A percentile compares a stretch with the other conserved stretches of the same genome.
phyloP scores from a whole-genome alignment of 2,329 filamentous ascomycete species.

The Bipolaris zeicola region DNA sequence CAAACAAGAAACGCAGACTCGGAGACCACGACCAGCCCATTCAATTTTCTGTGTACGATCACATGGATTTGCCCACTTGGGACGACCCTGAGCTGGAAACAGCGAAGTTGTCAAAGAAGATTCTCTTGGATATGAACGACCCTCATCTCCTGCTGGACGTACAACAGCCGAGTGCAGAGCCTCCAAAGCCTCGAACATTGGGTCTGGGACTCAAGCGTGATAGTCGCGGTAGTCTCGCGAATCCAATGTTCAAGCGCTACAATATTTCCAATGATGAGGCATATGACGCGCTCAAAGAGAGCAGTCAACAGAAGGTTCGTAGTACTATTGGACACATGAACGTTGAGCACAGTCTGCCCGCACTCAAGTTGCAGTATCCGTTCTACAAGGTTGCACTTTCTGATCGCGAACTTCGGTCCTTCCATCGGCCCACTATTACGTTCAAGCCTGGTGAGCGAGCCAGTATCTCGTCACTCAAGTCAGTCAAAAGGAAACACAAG shows the following conservation, averaged over 20 bases:
- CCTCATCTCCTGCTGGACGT: slow-evolving; percentile 84
- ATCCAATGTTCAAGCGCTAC: slow-evolving; percentile 79
- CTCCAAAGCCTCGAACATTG: slow-evolving; percentile 61
- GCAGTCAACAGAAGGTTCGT: slow-evolving; percentile 93
- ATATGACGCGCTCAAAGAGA: slow-evolving; percentile 94
- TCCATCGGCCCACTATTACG: slow-evolving; percentile 79
- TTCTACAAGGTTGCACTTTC: slow-evolving; percentile 90
- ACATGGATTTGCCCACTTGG: slow-evolving; percentile 63
- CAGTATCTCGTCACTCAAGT: slow-evolving; percentile 71
- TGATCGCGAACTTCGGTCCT: slow-evolving; percentile 74
- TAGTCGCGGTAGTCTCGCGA: slow-evolving; percentile 71
- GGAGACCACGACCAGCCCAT: slow-evolving; percentile 36
- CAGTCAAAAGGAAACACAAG: slow-evolving; percentile 76
- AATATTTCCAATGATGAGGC: slow-evolving; percentile 96
- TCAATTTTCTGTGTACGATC: slow-evolving; percentile 45
- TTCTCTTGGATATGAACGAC: slow-evolving; percentile 86
- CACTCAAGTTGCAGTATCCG: slow-evolving; percentile 88
- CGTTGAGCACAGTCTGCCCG: slow-evolving; percentile 94
- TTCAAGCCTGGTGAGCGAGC: slow-evolving; percentile 74
- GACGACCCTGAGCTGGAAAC: slow-evolving; percentile 80
- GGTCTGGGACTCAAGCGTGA: slow-evolving; percentile 67
- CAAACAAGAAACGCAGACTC: slow-evolving; percentile 68
- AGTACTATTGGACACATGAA: slow-evolving; percentile 88
- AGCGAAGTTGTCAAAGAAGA: slow-evolving; percentile 73
- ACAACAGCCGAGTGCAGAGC: slow-evolving; percentile 66